These are phyloP conservation scores for Steccherinum ochraceum DNA, from an alignment of 768 basidiomycete genomes.

Conservation along the genomic window DNA sequence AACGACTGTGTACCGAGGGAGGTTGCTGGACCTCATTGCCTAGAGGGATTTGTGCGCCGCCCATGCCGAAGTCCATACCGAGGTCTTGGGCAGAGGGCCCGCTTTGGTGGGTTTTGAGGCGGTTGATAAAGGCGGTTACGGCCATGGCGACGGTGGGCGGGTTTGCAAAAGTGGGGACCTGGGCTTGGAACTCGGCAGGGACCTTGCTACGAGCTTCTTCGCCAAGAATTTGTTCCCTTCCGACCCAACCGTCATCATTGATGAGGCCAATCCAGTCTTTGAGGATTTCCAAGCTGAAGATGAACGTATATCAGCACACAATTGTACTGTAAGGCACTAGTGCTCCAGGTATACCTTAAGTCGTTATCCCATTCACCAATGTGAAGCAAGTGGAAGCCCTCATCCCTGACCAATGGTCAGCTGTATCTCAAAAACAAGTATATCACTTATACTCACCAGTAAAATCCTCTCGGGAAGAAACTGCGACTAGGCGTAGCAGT, in stretches of 20 bases:
- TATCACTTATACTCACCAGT: constrained; percentile 58
- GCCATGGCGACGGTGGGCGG: constrained; percentile 95
- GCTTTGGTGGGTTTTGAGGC: constrained; percentile 41
- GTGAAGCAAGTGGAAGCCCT: constrained; percentile 91
- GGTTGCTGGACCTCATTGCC: constrained; percentile 10
- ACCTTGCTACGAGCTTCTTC: constrained; percentile 96
- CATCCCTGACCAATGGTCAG: constrained; percentile 57
- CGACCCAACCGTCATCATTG: constrained; percentile 95
- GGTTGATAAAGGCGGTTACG: constrained; percentile 81
- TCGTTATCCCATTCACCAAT: constrained; percentile 94
- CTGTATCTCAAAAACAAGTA: not conserved
- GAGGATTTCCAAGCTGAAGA: constrained; percentile 74
- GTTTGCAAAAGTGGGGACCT: constrained; percentile 92
- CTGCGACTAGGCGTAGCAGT: constrained; percentile 94
- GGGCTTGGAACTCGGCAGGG: constrained; percentile 83
- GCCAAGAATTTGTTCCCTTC: constrained; percentile 91
- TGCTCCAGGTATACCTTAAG: constrained; percentile 50
- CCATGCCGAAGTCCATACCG: constrained; percentile 48
- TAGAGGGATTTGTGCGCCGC: constrained; percentile 44
- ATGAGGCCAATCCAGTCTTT: constrained; percentile 87
- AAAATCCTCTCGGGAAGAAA: constrained; percentile 97
- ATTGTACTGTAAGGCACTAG: not conserved
- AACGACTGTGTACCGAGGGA: constrained; percentile 29
- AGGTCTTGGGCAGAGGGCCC: constrained; percentile 57
- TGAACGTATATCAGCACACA: not conserved